Evolutionary conservation across 139 green algal genomes (phyloP).

Genomic region (Zygnema cylindricum): DNA sequence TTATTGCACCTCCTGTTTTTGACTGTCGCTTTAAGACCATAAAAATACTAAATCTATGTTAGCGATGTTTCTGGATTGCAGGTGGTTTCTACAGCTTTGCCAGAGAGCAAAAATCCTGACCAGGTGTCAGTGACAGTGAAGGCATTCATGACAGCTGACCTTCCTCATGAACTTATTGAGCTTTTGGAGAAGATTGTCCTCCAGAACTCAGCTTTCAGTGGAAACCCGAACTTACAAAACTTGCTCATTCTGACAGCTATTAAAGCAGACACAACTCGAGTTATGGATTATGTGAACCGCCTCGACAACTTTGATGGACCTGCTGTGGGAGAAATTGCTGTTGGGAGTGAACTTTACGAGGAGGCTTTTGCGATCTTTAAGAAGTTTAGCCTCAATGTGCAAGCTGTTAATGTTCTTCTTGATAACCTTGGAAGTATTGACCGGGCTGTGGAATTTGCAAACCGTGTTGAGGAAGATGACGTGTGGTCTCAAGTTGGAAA

Average conservation of each 20-base stretch:
- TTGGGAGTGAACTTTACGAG: constrained; percentile 79
- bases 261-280: constrained; percentile 84
- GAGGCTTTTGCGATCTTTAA: constrained; percentile 99
- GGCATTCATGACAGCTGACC: constrained; percentile 95
- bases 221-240: constrained; percentile 99
- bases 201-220: constrained; percentile 94
- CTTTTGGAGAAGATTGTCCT: constrained; percentile 99
- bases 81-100: constrained; percentile 95
- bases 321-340: constrained; percentile 71
- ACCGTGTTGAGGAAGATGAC: constrained; percentile 56
- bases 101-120: constrained; percentile 97
- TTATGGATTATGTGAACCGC: constrained; percentile 97
- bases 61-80: too few relatives aligned
- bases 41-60: too few relatives aligned
- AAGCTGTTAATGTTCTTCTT: constrained; percentile 85
- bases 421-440: constrained; percentile 76
- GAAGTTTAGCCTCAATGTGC: constrained; percentile 90
- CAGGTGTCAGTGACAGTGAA: constrained; percentile 96
- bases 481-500: constrained; percentile 94
- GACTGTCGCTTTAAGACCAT: too few relatives aligned
- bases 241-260: constrained; percentile 94
- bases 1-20: too few relatives aligned
- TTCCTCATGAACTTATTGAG: constrained; percentile 98
- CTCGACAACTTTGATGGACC: constrained; percentile 97
- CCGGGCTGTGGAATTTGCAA: constrained; percentile 63